A percentile compares a stretch with the other conserved stretches of the same genome.
These are phyloP conservation scores for Cerrena zonata DNA, from an alignment of 1,284 basidiomycete species.

Conservation along the genomic window DNA sequence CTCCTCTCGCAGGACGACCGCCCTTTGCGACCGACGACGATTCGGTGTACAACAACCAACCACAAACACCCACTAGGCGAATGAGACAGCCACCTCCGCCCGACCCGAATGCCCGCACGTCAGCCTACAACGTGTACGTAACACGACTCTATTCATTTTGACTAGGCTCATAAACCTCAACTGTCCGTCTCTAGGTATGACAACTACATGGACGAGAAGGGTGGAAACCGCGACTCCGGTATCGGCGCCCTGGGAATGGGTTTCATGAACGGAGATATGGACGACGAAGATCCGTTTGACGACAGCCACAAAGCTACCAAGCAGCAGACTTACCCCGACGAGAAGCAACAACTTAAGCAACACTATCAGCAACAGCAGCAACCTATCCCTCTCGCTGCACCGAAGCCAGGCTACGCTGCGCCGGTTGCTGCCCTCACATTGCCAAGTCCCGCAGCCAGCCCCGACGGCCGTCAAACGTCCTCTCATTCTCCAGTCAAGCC, in stretches of 20 bases:
- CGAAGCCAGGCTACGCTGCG: constrained; percentile 66
- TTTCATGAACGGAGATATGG: constrained; percentile 43
- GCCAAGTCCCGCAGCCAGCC: constrained; percentile 37
- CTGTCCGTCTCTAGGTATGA: constrained; percentile 46
- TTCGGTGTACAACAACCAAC: constrained; percentile 44
- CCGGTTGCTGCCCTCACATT: constrained; percentile 59
- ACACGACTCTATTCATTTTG: constrained; percentile 7
- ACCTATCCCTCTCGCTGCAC: constrained; percentile 54
- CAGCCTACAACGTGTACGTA: constrained; percentile 63
- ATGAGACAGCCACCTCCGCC: constrained; percentile 34
- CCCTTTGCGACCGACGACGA: constrained; percentile 67
- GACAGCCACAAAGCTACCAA: constrained; percentile 37
- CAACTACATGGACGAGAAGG: constrained; percentile 42
- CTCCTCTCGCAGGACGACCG: constrained; percentile 56
- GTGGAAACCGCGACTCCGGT: constrained; percentile 42
- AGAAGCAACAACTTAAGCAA: too few species aligned
- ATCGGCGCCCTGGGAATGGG: constrained; percentile 49
- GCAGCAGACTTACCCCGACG: constrained; percentile 8
- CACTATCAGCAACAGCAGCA: constrained; percentile 17
- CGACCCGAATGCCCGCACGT: constrained; percentile 42
- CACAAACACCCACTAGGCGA: constrained; percentile 31
- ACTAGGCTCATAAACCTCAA: constrained; percentile 5
- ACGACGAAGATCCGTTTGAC: constrained; percentile 35
- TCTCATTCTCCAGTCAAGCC: constrained; percentile 29
- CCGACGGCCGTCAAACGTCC: constrained; percentile 38